Conservation (phyloP, 2,329 filamentous ascomycete species). For the Neopestalotiopsis sp. region DNA sequence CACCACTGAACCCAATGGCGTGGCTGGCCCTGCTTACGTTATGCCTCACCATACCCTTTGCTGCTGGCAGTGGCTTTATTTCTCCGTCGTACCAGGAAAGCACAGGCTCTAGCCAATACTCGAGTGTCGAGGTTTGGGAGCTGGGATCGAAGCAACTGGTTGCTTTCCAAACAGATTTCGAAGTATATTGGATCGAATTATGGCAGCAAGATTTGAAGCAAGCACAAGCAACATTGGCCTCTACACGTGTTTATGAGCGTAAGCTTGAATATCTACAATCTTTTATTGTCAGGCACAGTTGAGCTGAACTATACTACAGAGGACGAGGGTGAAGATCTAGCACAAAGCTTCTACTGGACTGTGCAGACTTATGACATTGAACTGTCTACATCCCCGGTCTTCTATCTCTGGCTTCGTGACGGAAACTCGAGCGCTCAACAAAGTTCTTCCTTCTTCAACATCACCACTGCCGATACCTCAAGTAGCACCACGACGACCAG, state of each 20-base stretch:
- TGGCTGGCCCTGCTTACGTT: neutral
- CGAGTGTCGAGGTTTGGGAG: neutral
- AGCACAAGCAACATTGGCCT: neutral
- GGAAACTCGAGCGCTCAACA: neutral
- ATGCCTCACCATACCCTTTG: neutral
- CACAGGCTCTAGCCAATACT: neutral
- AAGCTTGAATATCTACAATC: neutral
- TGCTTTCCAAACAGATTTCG: slow-evolving; percentile 9
- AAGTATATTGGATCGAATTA: slow-evolving; percentile 9
- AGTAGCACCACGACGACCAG: neutral
- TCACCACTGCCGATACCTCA: neutral
- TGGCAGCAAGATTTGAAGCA: slow-evolving; percentile 8
- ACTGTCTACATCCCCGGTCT: slow-evolving; percentile 4
- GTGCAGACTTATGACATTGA: slow-evolving; percentile 14
- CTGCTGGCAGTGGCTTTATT: neutral
- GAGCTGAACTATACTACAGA: neutral
- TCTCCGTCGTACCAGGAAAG: neutral
- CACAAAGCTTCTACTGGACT: slow-evolving; percentile 16
- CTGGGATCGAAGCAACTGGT: slow-evolving; percentile 16
- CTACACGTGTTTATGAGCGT: neutral
- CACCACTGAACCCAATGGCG: neutral
- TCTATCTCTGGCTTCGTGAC: slow-evolving; percentile 15
- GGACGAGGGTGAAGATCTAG: neutral
- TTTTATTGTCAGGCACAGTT: neutral
- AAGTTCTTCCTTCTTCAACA: slow-evolving; percentile 14